Percentiles rank a stretch among this genome's conserved stretches.
Evolutionary conservation across 1,284 basidiomycete species (phyloP).

Genomic region (Naganishia albida): DNA sequence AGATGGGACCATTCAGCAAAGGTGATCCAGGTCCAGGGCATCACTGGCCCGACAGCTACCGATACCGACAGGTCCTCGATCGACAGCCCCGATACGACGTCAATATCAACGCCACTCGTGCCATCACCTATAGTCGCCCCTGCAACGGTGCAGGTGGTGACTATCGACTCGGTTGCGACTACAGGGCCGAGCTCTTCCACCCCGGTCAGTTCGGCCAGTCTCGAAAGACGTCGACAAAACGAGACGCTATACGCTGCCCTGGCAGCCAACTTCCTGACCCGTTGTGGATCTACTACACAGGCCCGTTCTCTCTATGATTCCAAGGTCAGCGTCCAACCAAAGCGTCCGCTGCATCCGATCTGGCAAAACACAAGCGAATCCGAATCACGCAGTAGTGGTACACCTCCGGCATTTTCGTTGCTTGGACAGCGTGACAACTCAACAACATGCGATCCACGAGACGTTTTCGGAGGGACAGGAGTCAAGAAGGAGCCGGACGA

Average conservation of each 20-base stretch:
- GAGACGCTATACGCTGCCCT: slow-evolving; percentile 14
- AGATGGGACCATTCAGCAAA: slow-evolving; percentile 1
- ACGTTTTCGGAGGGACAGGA: slow-evolving; percentile 16
- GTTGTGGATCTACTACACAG: slow-evolving; percentile 11
- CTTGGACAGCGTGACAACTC: not conserved
- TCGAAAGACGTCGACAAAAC: slow-evolving; percentile 14
- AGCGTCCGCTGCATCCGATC: not conserved
- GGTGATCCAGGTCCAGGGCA: slow-evolving; percentile 10
- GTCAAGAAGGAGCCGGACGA: not conserved
- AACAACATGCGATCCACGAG: slow-evolving; percentile 23
- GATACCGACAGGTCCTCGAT: slow-evolving; percentile 9
- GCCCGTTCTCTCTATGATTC: not conserved
- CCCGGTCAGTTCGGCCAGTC: not conserved
- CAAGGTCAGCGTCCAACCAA: not conserved
- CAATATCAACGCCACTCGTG: not conserved
- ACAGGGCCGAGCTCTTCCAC: not conserved
- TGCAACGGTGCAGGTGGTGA: not conserved
- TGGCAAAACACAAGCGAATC: slow-evolving; percentile 5
- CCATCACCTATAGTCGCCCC: not conserved
- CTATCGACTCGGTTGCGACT: not conserved
- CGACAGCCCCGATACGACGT: slow-evolving; percentile 7
- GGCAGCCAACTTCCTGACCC: slow-evolving; percentile 17
- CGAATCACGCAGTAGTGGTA: slow-evolving; percentile 1
- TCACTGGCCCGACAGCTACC: slow-evolving; percentile 15
- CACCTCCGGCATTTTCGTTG: slow-evolving; percentile 7